phyloP scores from a whole-genome alignment of 2,329 filamentous ascomycete genomes.

The Pseudopithomyces chartarum region DNA sequence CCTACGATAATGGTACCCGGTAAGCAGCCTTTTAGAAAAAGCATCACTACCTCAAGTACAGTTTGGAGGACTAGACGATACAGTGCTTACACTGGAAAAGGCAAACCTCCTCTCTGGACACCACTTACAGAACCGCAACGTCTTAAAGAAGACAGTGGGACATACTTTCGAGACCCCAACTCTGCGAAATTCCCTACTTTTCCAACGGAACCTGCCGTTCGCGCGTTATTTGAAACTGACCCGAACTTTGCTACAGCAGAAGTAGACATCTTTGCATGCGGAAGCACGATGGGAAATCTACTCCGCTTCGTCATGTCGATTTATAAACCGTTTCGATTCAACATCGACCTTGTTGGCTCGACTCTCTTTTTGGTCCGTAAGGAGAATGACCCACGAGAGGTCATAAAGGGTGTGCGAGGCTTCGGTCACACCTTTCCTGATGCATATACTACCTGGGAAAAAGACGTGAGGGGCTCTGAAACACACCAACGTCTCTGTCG shows the following conservation, averaged over 20 bases:
- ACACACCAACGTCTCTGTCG: constrained; percentile 67
- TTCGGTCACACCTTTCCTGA: constrained; percentile 72
- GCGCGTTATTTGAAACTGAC: constrained; percentile 48
- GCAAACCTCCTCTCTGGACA: constrained; percentile 58
- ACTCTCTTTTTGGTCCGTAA: constrained; percentile 68
- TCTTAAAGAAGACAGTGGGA: constrained; percentile 53
- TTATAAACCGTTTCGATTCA: constrained; percentile 61
- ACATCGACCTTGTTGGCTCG: constrained; percentile 60
- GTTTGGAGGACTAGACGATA: not conserved
- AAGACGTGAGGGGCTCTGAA: constrained; percentile 57
- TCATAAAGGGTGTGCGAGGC: constrained; percentile 61
- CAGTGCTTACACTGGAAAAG: constrained; percentile 33
- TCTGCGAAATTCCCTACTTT: constrained; percentile 56
- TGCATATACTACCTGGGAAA: constrained; percentile 67
- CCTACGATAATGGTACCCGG: constrained; percentile 46
- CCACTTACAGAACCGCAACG: constrained; percentile 42
- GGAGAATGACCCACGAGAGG: constrained; percentile 64
- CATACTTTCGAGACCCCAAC: constrained; percentile 61
- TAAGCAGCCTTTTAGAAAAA: constrained; percentile 8
- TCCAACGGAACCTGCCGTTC: constrained; percentile 58
- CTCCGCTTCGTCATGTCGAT: constrained; percentile 58
- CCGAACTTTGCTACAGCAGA: constrained; percentile 39
- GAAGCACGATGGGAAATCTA: constrained; percentile 65
- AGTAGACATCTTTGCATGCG: constrained; percentile 64
- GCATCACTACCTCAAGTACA: not conserved